Base-by-base conservation (phyloP, 2,329 filamentous ascomycete species). In the Eurotiales sp. region DNA sequence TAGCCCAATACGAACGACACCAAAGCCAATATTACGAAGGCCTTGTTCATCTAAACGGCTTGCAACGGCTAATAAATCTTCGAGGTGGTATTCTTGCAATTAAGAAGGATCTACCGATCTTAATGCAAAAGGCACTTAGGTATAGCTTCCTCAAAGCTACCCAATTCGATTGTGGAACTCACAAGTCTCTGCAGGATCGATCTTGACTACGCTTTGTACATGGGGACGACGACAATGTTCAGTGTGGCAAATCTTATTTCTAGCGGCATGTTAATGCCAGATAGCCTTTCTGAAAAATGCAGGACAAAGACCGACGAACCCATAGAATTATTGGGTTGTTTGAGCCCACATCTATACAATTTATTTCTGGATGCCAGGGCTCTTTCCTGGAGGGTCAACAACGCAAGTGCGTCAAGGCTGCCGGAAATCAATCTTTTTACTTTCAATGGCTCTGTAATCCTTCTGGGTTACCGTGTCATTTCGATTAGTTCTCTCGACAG, bases 1-100 rank as follows among this genome's bases (percentile, higher is more conserved):
- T 55, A 12, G 30, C 49, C 15, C 49, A 55, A 45, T 55, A 55
- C 19, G 52, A 55, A 14, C 44, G 52, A 1, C 52, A 55, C 36
- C 36, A 52, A 19, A 48, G 34, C n/a, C 44, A 48, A 25, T 19
- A 45, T 25, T 44, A 43, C 19, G 21, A 44, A 21, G 44, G 49
- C 8, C 29, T 52, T 21, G 34, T 55, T 5, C 52, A 55, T 52
- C 22, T 52, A 10, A 43, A 49, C 30, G 52, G 52, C 14, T 40
- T 55, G 25, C 43, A 36, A n/a, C 45, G 40, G 21, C 23, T 55
- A 17, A 36, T 55, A 21, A 21, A 42, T n/a, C 29, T 49, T 17
- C 52, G 49, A 27, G 52, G 52, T 12, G 49, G 52, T 8, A 37
- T 52, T 11, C 19, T 19, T 1, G 34, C 34, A 6, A 25, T 52